Base-by-base conservation (phyloP, 768 basidiomycete species). In the Termitomyces sp. region DNA sequence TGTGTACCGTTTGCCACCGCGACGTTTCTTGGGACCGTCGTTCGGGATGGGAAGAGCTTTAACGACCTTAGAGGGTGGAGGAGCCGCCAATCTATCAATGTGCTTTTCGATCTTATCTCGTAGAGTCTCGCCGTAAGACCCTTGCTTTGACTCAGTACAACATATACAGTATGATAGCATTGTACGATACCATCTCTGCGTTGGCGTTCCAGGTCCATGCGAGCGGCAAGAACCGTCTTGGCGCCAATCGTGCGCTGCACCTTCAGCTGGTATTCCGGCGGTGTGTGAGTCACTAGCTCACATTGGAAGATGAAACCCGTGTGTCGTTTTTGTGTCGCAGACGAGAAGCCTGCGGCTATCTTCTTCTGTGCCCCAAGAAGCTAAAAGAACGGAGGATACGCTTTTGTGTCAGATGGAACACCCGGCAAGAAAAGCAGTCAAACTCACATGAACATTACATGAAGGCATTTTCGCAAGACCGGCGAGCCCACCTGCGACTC, bases 301-400 rank as follows among this genome's bases (percentile, higher is more conserved):
- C 90, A 94, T 69, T 98, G 96, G 78, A 91, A 98, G 62, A 98
- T 86, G 77, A 98, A 99, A 10, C 97, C 97, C 0, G 96, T 98
- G 70, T 98, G 96, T 29, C 94, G 86, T 50, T 87, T 86, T 69
- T 96, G 94, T 2, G 90, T 89, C 1, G 80, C 87, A 0, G 93
- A 85, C 5, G 96, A 98, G 69, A 98, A 93, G 1, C 96, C 96
- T 1, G 94, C 87, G 0, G 93, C 81, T n/a, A 92, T 88, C 75
- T 96, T 96, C 73, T 84, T 90, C 73, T 95, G 91, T 1, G 96
- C 95, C 42, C 97, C 97, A 31, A 98, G 88, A 20, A 98, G 86
- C 94, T 96, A 68, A 1, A 59, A 48, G 37, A 45, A 57, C 37
- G 20, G 52, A 25, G 29, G 15, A 40, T 60, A 52, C 34, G 9